Evolutionary conservation across 768 basidiomycete genomes (phyloP), one percentile per base, ranked within the genome.

Genomic region (Tricholoma saponaceum): DNA sequence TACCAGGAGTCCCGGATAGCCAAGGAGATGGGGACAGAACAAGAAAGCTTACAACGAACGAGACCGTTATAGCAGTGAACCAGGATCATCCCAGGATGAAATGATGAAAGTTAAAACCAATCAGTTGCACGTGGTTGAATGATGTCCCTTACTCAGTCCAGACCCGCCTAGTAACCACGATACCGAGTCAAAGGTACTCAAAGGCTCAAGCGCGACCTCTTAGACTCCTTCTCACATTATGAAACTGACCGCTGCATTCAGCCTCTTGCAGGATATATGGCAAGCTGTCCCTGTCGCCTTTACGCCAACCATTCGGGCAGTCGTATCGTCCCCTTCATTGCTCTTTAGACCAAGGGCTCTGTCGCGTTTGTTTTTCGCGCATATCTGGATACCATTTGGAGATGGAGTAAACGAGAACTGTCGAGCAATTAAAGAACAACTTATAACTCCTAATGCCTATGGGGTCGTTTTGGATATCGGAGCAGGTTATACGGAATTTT

Each of bases 381-480:
- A 81, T 37, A 74, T 88, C 1, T 90, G 87, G 87, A 59, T 62
- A 0, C 57, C 64, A 2, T 83, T 84, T 61, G 83, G 79, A 3
- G 53, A 74, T 16, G 75, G 72, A 0, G 69, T 77, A 0, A 85
- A 90, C 61, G 72, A 72, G 46, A 71, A 68, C 51, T 70, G 67
- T 0, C 71, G 70, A 7, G 61, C 68, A 0, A 62, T 74, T 1
- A 88, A 88, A 66, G 56, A 69, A 1, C 54, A 52, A 0, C 76
- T 90, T 50, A 79, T 89, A 51, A 78, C 79, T 1, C 72, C 75
- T 2, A 67, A 84, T 57, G 85, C 87, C 1, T 60, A 70, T 6
- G 88, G 88, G 0, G 72, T 81, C 2, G 83, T 90, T 1, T 74
- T 90, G n/a, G 89, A 90, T 58, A 44, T 62, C 25, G 58, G 61